Base-by-base conservation (phyloP, 2,329 filamentous ascomycete genomes). In the Sclerotinia nivalis region DNA sequence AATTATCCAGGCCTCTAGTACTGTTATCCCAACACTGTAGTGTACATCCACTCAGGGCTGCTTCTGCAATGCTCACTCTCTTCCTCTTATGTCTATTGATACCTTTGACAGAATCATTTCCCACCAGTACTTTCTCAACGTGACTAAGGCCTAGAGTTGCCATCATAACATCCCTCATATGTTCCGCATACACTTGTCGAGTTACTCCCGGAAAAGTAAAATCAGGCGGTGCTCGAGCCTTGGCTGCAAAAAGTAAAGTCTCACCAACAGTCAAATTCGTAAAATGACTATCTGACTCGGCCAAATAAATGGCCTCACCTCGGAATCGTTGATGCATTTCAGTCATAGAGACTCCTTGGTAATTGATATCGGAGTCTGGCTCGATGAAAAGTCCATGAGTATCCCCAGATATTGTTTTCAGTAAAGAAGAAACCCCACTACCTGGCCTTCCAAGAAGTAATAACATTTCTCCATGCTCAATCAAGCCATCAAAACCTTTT, bases 71-170 rank as follows among this genome's bases (percentile, higher is more conserved):
- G 34, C 88, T 89, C 8, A 93, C 91, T 76, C 91, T 89, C 79
- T 94, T 94, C 45, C 92, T 83, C 81, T 96, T 92, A 69, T 92
- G 92, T 74, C 92, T 92, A 64, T 89, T 92, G 0, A 95, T 89
- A 78, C 92, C 92, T 59, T 91, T 87, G 8, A 89, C 85, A 75
- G 81, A 85, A 6, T 92, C 89, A 71, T 92, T 88, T 22, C 91
- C 91, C 12, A 94, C 89, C 73, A 88, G 89, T 15, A 91, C 93
- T 71, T 89, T 85, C 75, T 90, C 83, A 0, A 89, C 91, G 75
- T 93, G 90, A 54, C 87, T 87, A 43, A 93, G 86, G 74, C 90
- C 90, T 74, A 92, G 92, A 0, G 90, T 80, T 34, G 90, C 90
- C 79, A 91, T 89, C 72, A 91, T 87, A 0, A 91, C 89, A 54